Evolutionary conservation across 106 monocot species (phyloP), one percentile per base, ranked within the genome.

Genomic region (Gastrodia elata): DNA sequence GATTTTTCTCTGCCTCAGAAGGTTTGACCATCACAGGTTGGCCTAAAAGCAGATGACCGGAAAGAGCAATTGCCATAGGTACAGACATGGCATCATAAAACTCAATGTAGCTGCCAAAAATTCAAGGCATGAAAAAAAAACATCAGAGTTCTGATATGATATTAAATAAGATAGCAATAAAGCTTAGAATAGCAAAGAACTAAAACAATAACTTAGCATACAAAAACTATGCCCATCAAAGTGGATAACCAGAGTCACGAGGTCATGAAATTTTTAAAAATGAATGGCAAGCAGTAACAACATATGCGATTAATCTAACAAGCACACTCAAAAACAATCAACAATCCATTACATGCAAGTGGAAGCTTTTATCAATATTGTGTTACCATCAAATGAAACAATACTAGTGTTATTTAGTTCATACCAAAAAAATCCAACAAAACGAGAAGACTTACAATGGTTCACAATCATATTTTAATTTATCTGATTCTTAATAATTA

Each of bases 1-100:
- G 86, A 81, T 94, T 94, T 73, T 94, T 94, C 82, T 94, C 94
- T 26, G 94, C 94, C 71, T 94, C 94, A 48, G 90, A 94, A 40
- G 83, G 94, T 75, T 94, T 94, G 33, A 94, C 90, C 94, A 94
- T 90, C 46, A 90, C 94, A 46, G 84, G 88, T 68, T 94, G 94
- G 65, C 94, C 90, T 82, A 94, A 83, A 86, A 94, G 81, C 13
- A 73, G 73, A 30, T 90, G 85, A 49, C 94, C 90, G 68, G 87
- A 78, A 9, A 94, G 64, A 71, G 81, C 81, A 15, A 94, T 84
- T 18, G 94, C 94, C 65, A 68, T 77, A 35, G 85, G 82, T 3
- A 94, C 90, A 16, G 94, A 83, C 80, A 82, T 77, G 16, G 74
- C 94, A 77, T 94, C 94, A 83, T 94, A 94, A 73, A 94, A 94